Evolutionary conservation across 225 moss, liverwort and hornwort species (phyloP).

Genomic region (Physcomitrium patens): DNA sequence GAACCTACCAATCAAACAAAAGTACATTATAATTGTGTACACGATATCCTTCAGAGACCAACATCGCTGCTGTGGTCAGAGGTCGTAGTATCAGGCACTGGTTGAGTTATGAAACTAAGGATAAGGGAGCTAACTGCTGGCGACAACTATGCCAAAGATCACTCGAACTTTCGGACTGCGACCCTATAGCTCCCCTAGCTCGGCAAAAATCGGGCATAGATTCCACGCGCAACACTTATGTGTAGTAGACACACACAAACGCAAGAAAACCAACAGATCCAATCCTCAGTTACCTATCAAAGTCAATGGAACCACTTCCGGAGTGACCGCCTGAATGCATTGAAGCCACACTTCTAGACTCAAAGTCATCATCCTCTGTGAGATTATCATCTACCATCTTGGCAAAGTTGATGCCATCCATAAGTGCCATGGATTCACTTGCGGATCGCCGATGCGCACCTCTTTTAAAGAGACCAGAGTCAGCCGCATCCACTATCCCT

Average conservation of each 20-base stretch:
- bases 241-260: background rate
- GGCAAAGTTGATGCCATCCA: conserved; percentile 62
- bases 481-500: conserved; percentile 66
- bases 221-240: background rate
- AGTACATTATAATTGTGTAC: background rate
- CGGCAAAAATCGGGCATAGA: background rate
- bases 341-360: conserved; percentile 48
- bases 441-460: conserved; percentile 75
- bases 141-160: background rate
- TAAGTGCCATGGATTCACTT: conserved; percentile 79
- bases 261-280: background rate
- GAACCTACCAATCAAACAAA: conserved; percentile 53
- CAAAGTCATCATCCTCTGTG: conserved; percentile 70
- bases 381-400: conserved; percentile 66
- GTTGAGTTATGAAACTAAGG: too few relatives aligned
- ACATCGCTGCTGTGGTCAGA: background rate
- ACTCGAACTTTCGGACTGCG: background rate
- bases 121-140: background rate
- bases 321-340: conserved; percentile 54
- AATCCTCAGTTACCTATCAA: conserved; percentile 33
- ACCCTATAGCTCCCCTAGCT: background rate
- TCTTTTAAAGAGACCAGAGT: conserved; percentile 48
- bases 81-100: too few relatives aligned
- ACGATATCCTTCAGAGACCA: background rate
- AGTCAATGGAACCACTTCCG: conserved; percentile 45